Evolutionary conservation across 2,329 filamentous ascomycete genomes (phyloP).

Genomic region (Knoxdaviesia capensis): DNA sequence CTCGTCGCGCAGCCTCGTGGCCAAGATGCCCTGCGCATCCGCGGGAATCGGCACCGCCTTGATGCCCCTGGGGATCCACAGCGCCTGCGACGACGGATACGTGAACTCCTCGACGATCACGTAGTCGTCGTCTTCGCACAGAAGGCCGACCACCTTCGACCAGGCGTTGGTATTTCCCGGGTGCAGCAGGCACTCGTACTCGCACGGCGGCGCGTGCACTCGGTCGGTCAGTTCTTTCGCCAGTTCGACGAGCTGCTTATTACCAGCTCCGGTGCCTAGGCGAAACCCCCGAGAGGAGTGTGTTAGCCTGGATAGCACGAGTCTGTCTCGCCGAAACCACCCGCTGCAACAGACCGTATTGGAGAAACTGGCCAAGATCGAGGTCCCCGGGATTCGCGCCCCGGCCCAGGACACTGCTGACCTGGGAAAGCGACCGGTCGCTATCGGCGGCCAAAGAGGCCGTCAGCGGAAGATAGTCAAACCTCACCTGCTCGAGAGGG

Average conservation of each 20-base stretch:
- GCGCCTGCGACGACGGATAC: constrained; percentile 12
- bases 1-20: not conserved
- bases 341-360: constrained; percentile 5
- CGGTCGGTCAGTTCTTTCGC: constrained; percentile 7
- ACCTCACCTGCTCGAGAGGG: constrained; percentile 7
- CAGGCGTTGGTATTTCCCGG: constrained; percentile 13
- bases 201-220: constrained; percentile 7
- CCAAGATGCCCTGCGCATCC: constrained; percentile 10
- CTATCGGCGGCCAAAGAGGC: not conserved
- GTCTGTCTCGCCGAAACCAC: not conserved
- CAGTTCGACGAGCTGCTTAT: constrained; percentile 5
- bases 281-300: too few relatives aligned
- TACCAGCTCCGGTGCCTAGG: constrained; percentile 7
- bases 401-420: constrained; percentile 2
- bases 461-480: constrained; percentile 4
- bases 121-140: constrained; percentile 11
- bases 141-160: constrained; percentile 11
- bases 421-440: not conserved
- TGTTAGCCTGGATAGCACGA: not conserved
- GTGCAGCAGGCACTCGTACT: constrained; percentile 10
- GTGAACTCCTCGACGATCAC: constrained; percentile 13
- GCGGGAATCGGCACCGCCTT: constrained; percentile 8
- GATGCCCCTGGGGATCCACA: constrained; percentile 12
- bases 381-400: constrained; percentile 3
- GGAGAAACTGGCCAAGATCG: constrained; percentile 6